Base-by-base conservation (phyloP, 2,329 filamentous ascomycete genomes). In the Emmonsia crescens region DNA sequence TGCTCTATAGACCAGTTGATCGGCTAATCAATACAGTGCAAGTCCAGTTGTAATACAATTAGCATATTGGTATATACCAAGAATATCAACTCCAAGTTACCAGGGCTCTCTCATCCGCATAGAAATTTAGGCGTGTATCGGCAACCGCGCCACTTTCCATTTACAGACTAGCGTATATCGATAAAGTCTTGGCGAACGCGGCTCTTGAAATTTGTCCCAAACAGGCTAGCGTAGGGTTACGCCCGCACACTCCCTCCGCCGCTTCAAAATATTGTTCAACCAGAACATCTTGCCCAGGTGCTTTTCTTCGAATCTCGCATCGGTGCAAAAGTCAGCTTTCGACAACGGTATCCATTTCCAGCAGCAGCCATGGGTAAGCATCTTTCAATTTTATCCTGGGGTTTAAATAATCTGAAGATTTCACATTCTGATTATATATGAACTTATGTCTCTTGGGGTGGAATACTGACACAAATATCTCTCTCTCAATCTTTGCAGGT, bases 151-250 rank as follows among this genome's bases (percentile, higher is more conserved):
- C 36, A 40, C n/a, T 44, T 29, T 57, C 21, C 33, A 16, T 42
- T 29, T 57, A 16, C 6, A 5, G 52, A 56, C 33, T 56, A 56
- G 52, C 52, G n/a, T 12, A 10, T 1, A 2, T 8, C 12, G 10
- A 4, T 2, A 94, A 61, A 78, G 78, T 27, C 73, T 91, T 36
- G 66, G 66, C 36, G 67, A 72, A 61, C 69, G 46, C 42, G 44
- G 44, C 40, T 51, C 19, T 38, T 21, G 42, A 16, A 19, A 19
- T 12, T 27, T 10, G 49, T 51, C 69, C 68, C 2, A 59, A 69
- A 68, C 6, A 8, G 67, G 67, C 63, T 76, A 76, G 75, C 63
- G 71, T 77, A 77, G 75, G 75, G 75, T 73, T 75, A 70, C 76
- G 71, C 75, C 74, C 75, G 69, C 75, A 75, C 74, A 64, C 64